Conservation (phyloP, 176 grass and related monocot genomes). For the Aechmea fasciata region DNA sequence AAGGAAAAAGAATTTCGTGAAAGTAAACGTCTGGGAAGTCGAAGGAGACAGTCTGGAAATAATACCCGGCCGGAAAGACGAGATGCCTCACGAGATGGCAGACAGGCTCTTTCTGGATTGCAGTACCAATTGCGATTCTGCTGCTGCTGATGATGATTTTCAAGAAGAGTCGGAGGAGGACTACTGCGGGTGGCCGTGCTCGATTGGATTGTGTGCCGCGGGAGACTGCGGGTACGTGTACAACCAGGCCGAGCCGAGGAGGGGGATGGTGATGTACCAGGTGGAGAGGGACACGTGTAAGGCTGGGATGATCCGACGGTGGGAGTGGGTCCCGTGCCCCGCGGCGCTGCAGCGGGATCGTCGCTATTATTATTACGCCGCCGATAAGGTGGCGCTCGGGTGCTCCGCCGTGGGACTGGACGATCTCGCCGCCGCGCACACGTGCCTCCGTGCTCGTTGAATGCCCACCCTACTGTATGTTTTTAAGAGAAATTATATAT, state of each 20-base stretch:
- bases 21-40: conserved; percentile 24
- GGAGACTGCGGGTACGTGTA: conserved; percentile 22
- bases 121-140: neutral
- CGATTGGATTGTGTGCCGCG: conserved; percentile 11
- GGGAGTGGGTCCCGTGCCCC: neutral
- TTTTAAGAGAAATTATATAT: neutral
- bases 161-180: neutral
- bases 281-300: neutral
- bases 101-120: neutral
- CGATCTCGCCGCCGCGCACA: neutral
- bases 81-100: conserved; percentile 32
- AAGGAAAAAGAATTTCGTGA: neutral
- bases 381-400: neutral
- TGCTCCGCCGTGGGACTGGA: neutral
- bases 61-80: neutral
- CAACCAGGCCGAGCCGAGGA: conserved; percentile 17
- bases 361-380: neutral
- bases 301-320: neutral
- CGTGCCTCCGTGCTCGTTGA: neutral
- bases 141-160: neutral
- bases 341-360: neutral
- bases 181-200: neutral
- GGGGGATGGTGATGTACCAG: conserved; percentile 16
- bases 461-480: neutral
- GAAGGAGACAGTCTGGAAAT: conserved; percentile 19